Evolutionary conservation across 331 rosid species (phyloP), one percentile per base, ranked within the genome.

Genomic region (Phaseolus coccineus): DNA sequence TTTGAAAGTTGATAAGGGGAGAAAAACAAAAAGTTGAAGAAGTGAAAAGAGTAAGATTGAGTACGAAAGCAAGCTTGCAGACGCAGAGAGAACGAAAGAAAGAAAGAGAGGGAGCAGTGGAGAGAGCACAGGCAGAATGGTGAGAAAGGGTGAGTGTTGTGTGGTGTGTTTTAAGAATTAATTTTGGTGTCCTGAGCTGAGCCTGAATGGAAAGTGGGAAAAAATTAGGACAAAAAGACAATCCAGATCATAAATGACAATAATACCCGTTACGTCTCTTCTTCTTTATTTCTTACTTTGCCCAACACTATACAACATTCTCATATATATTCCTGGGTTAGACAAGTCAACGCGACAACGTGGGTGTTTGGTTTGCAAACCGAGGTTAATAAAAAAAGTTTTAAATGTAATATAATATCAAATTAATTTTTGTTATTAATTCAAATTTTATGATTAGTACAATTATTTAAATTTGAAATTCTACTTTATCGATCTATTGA

Each of bases 181-280:
- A 90, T 88, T 84, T 90, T 42, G 47, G 1, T 42, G 47, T 42
- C 13, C 13, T 42, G 47, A 42, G 47, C 56, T 37, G 58, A 8
- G 72, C 1, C 15, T 12, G 51, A 46, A 46, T 62, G 85, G 81
- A 73, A 66, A 4, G 50, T 25, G 78, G 66, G 22, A 46, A 15
- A 63, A 71, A 74, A 19, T 48, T 7, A 72, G 4, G 82, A 80
- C 89, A 82, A 81, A 69, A 77, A 2, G 6, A 22, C 46, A 27
- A 16, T 12, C 15, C 68, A 28, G 51, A 7, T 28, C 37, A 1
- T 28, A 30, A 61, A 61, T 14, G 67, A 27, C 64, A 27, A 8
- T 25, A 57, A 4, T 11, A 27, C 35, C 64, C 59, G 4, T 46
- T 10, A 46, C 51, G 1, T 46, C 15, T 46, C 51, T 12, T 3